phyloP scores from a whole-genome alignment of 345 rosid species.

The rapeseed (Brassica napus) region Da-Ae NC_063445.1:10115001-10115500 shows the following conservation, averaged over 20 bases:
- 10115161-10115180: background rate
- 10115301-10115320: constrained; percentile 38
- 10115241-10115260: constrained; percentile 7
- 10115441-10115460: background rate
- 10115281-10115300: constrained; percentile 40
- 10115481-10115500: constrained; percentile 35
- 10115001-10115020: background rate
- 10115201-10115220: constrained; percentile 30
- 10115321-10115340: constrained; percentile 27
- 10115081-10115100: background rate
- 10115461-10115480: constrained; percentile 20
- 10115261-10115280: constrained; percentile 20
- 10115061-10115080: background rate
- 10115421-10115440: constrained; percentile 7
- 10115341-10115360: constrained; percentile 13
- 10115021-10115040: background rate
- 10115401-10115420: constrained; percentile 13
- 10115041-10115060: background rate
- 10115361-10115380: constrained; percentile 23
- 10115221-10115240: constrained; percentile 11
- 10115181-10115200: background rate
- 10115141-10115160: constrained; percentile 24
- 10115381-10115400: constrained; percentile 33
- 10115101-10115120: constrained; percentile 15
- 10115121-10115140: constrained; percentile 21